Percentiles rank a stretch among this genome's conserved stretches.
These are phyloP conservation scores for Infundibulicybe gibba DNA, from an alignment of 768 basidiomycete species.

Conservation along the genomic window DNA sequence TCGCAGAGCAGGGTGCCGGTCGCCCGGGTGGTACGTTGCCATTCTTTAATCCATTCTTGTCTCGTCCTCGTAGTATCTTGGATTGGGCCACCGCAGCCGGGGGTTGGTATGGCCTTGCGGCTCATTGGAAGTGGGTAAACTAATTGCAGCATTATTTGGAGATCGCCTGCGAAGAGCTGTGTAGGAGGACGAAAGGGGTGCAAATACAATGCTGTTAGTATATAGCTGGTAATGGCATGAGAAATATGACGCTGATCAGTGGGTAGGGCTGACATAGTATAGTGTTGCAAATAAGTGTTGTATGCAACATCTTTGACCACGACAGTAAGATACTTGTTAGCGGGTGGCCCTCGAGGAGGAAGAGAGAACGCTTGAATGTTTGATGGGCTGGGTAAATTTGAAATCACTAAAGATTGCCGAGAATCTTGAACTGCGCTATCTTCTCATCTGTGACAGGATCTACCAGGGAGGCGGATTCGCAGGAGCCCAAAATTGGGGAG, in stretches of 20 bases:
- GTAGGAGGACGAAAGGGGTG: conserved; percentile 77
- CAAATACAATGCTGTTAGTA: conserved; percentile 81
- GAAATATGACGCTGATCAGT: neutral
- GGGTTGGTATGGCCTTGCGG: conserved; percentile 17
- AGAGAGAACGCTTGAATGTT: conserved; percentile 4
- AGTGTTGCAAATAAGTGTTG: conserved; percentile 45
- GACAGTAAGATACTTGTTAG: conserved; percentile 23
- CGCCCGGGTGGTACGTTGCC: conserved; percentile 55
- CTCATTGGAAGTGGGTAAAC: conserved; percentile 23
- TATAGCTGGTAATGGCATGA: conserved; percentile 55
- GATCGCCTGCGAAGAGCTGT: conserved; percentile 20
- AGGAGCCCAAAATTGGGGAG: no score
- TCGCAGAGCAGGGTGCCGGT: conserved; percentile 75
- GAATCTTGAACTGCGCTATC: conserved; percentile 8
- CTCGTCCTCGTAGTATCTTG: conserved; percentile 23
- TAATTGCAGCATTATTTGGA: conserved; percentile 19
- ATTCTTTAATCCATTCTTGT: conserved; percentile 72
- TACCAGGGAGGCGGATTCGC: no score
- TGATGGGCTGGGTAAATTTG: conserved; percentile 18
- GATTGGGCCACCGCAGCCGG: conserved; percentile 13
- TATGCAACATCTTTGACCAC: conserved; percentile 50
- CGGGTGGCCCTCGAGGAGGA: neutral
- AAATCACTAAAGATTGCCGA: neutral
- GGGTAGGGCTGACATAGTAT: conserved; percentile 60
- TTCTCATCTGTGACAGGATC: conserved; percentile 12